Conservation (phyloP, 257 asterid species). For the Fraxinus cuspidata region DNA sequence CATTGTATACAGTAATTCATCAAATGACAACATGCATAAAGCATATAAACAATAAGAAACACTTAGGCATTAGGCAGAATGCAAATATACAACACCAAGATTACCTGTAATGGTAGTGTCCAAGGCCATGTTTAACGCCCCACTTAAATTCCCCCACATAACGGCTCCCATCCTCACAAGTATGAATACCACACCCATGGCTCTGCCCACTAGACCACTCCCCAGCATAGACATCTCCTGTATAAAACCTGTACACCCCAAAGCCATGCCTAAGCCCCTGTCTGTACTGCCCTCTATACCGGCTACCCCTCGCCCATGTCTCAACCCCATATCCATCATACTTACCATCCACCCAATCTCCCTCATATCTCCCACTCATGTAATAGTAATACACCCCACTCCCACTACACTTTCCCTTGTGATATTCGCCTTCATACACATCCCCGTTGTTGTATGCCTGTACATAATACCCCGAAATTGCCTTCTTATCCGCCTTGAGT, state of each 20-base stretch:
- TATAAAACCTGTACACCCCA: slow-evolving; percentile 85
- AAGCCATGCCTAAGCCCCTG: slow-evolving; percentile 91
- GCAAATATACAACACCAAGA: background rate
- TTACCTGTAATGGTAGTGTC: slow-evolving; percentile 93
- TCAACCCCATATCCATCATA: slow-evolving; percentile 92
- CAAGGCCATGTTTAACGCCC: slow-evolving; percentile 93
- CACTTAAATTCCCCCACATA: slow-evolving; percentile 86
- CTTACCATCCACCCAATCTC: slow-evolving; percentile 92
- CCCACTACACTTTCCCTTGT: slow-evolving; percentile 87
- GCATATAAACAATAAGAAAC: background rate
- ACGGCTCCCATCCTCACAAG: slow-evolving; percentile 87
- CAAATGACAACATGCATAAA: background rate
- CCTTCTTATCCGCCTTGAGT: slow-evolving; percentile 55
- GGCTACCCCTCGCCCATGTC: slow-evolving; percentile 90
- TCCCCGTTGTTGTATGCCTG: slow-evolving; percentile 90
- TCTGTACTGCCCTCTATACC: slow-evolving; percentile 82
- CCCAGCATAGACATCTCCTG: slow-evolving; percentile 93
- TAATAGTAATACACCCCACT: slow-evolving; percentile 92
- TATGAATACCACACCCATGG: slow-evolving; percentile 86
- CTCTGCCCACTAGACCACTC: slow-evolving; percentile 96
- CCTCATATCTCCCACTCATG: slow-evolving; percentile 94
- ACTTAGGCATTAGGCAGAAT: slow-evolving; percentile 2
- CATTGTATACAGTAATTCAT: slow-evolving; percentile 2
- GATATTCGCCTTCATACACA: slow-evolving; percentile 95
- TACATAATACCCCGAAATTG: slow-evolving; percentile 73